Base-by-base conservation (phyloP, 2,329 filamentous ascomycete genomes). In the Ceratocystis harringtonii region DNA sequence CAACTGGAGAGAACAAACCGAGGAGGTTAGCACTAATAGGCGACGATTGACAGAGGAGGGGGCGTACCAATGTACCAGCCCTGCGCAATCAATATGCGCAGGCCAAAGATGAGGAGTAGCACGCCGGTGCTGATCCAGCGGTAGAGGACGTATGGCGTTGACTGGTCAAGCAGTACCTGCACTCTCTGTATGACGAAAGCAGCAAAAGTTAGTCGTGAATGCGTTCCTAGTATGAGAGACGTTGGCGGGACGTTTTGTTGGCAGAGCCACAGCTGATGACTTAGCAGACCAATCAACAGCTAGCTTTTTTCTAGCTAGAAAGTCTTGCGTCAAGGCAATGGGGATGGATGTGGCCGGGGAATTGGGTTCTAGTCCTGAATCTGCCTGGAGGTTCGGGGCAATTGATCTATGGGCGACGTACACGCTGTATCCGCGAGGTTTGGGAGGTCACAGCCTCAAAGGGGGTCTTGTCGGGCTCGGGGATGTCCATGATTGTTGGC, bases 61-160 rank as follows among this genome's bases (percentile, higher is more conserved):
- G 8, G 71, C 80, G 67, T 74, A 96, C 91, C 91, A 70, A 99
- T 97, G 75, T 99, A 99, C 94, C 94, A 99, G 77, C 94, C 94
- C 79, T 97, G 91, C 67, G 91, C 90, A 62, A 96, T 69, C 70
- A 99, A 80, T 75, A 99, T 95, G 74, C 94, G 87, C 70, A 94
- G 74, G 74, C 90, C 92, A 80, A 99, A 99, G 71, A 91, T 69
- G 68, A 90, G 66, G 67, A 97, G 84, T 65, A 88, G 80, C 50
- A 83, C 79, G 63, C 77, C 89, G n/a, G 92, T 96, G 75, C 86
- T 87, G 68, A 88, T 74, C 94, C 94, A 99, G 81, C 94, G 84
- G 78, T 97, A 96, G 67, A 87, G 79, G 65, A 91, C 86, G 76
- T 85, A 95, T 15, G 94, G 94, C 8, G 92, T 97, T 63, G 88